Percentiles rank a stretch among this genome's conserved stretches.
Evolutionary conservation across 2,329 filamentous ascomycete genomes (phyloP).

Genomic region (Phoma sp.): DNA sequence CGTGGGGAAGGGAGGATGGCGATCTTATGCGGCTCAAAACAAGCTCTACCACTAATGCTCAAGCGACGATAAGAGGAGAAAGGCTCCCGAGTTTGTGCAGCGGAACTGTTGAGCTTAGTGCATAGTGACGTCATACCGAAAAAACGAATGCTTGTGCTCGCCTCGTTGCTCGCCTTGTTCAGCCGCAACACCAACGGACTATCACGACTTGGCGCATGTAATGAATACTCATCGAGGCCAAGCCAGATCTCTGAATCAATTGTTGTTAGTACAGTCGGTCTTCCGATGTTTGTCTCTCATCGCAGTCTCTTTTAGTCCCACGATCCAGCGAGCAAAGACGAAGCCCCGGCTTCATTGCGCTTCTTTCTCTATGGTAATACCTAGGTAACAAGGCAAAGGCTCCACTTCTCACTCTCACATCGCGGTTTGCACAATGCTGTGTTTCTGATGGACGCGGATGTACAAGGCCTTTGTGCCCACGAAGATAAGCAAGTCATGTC

Average conservation of each 20-base stretch:
- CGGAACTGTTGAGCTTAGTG: conserved; percentile 3
- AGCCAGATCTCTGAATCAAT: too few relatives aligned
- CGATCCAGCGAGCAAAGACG: too few relatives aligned
- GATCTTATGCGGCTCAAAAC: conserved; percentile 20
- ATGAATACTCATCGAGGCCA: too few relatives aligned
- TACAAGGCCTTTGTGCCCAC: neutral
- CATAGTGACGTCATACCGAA: conserved; percentile 5
- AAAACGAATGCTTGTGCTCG: neutral
- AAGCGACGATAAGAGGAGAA: conserved; percentile 3
- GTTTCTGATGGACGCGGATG: neutral
- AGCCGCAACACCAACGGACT: conserved; percentile 16
- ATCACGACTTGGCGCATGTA: too few relatives aligned
- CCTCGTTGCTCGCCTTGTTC: conserved; percentile 10
- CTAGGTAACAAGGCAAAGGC: neutral
- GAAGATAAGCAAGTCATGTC: neutral
- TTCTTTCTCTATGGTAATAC: too few relatives aligned
- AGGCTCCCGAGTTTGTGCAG: conserved; percentile 3
- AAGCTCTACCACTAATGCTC: conserved; percentile 7
- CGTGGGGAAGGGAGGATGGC: neutral
- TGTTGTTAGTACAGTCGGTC: too few relatives aligned
- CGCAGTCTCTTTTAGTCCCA: too few relatives aligned
- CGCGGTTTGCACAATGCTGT: neutral
- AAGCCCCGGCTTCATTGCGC: too few relatives aligned
- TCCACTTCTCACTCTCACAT: neutral
- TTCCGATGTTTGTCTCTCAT: too few relatives aligned